These are phyloP conservation scores for Mycena capillaripes DNA, from an alignment of 768 basidiomycete species.

Conservation along the genomic window DNA sequence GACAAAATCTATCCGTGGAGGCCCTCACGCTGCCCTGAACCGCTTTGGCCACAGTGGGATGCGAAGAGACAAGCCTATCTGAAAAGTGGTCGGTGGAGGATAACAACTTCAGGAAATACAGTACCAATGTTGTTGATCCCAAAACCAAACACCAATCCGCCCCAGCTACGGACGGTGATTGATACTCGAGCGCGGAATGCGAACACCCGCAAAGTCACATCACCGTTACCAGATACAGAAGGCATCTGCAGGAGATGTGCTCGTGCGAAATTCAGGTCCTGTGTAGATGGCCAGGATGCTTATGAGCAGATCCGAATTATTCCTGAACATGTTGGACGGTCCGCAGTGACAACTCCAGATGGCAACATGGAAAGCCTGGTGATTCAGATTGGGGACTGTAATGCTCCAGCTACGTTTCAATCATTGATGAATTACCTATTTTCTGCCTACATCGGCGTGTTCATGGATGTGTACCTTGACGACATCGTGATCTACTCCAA, in stretches of 20 bases:
- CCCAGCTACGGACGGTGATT: background rate
- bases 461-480: conserved; percentile 47
- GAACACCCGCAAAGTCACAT: background rate
- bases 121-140: conserved; percentile 6
- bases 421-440: conserved; percentile 56
- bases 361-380: conserved; percentile 53
- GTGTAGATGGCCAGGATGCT: conserved; percentile 49
- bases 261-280: background rate
- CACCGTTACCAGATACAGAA: background rate
- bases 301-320: conserved; percentile 56
- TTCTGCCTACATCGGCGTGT: conserved; percentile 46
- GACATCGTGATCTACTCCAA: conserved; percentile 58
- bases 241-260: background rate
- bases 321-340: conserved; percentile 41
- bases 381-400: conserved; percentile 43
- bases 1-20: conserved; percentile 40
- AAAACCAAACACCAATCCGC: background rate
- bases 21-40: conserved; percentile 41
- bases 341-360: conserved; percentile 45
- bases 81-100: conserved; percentile 1
- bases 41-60: conserved; percentile 17
- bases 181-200: background rate
- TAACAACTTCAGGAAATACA: background rate
- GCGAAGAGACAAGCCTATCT: background rate
- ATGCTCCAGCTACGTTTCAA: conserved; percentile 53